Evolutionary conservation across 2,329 filamentous ascomycete species (phyloP), one percentile per base, ranked within the genome.

Genomic region (Venturia nashicola): DNA sequence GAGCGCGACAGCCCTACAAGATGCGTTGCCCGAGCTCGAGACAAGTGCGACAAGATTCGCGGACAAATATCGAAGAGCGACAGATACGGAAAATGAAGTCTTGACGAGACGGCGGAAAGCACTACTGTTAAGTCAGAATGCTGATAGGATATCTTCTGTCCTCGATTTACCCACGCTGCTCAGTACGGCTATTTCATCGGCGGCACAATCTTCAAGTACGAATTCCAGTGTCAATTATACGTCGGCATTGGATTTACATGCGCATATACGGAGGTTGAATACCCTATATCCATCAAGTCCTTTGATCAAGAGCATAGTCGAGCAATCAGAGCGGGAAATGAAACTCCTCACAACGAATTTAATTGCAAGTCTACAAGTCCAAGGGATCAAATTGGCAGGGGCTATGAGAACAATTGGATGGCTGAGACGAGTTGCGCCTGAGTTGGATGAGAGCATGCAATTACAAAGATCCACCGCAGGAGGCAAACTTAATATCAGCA

Each of bases 371-470:
- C 81, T 99, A 34, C 88, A 91, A 68, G 82, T 84, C 0, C 90
- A 90, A 2, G 85, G 85, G 23, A 82, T 99, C 61, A 96, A 97
- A 75, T 82, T 99, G 4, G 92, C 94, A 32, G 88, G 88, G 14
- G 92, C 91, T 0, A 89, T 99, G 77, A 85, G 95, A 62, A 96
- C 91, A 1, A 86, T 97, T 60, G 90, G 91, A 65, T 97, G 91
- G 89, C 80, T 99, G 55, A 86, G 93, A 54, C 84, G 94, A 40
- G 87, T 97, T 5, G 84, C 93, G 0, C 91, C 92, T 0, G 92
- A 96, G 66, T 77, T 96, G 23, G 86, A 88, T 66, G 76, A 76
- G 59, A 68, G 70, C 64, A 70, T 69, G 63, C 71, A 72, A 27
- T 68, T 62, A 61, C 71, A 51, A 67, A 69, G 67, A 59, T 71